Evolutionary conservation across 257 asterid genomes (phyloP).

Genomic region (Voacanga thouarsii): DNA sequence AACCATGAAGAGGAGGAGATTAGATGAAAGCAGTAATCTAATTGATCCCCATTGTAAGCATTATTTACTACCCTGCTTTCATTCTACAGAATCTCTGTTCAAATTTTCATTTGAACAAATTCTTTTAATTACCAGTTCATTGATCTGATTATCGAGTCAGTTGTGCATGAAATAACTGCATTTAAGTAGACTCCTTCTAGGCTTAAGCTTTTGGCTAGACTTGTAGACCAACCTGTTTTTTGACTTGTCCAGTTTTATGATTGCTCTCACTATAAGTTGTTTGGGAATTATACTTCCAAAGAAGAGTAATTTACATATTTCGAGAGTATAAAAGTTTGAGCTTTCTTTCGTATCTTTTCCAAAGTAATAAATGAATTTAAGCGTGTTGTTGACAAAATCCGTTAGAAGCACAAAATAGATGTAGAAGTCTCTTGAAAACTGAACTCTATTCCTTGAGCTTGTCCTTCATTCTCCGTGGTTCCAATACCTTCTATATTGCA

Average conservation of each 20-base stretch:
- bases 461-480: not conserved
- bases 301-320: not conserved
- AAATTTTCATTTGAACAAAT: not conserved
- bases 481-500: not conserved
- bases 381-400: not conserved
- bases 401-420: not conserved
- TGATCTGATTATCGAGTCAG: not conserved
- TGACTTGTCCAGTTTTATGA: not conserved
- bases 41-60: slow-evolving; percentile 64
- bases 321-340: not conserved
- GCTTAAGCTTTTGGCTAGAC: not conserved
- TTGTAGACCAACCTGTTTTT: not conserved
- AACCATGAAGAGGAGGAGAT: slow-evolving; percentile 60
- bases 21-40: slow-evolving; percentile 57
- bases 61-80: not conserved
- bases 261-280: not conserved
- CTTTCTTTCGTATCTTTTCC: not conserved
- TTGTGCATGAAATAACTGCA: not conserved
- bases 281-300: not conserved
- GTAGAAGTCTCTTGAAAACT: not conserved
- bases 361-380: not conserved
- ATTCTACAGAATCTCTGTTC: not conserved
- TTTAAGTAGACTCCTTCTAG: not conserved
- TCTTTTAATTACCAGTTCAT: not conserved
- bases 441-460: not conserved